These are phyloP conservation scores for Eucalyptus melliodora DNA, from an alignment of 345 rosid species.

Conservation along the genomic window DNA sequence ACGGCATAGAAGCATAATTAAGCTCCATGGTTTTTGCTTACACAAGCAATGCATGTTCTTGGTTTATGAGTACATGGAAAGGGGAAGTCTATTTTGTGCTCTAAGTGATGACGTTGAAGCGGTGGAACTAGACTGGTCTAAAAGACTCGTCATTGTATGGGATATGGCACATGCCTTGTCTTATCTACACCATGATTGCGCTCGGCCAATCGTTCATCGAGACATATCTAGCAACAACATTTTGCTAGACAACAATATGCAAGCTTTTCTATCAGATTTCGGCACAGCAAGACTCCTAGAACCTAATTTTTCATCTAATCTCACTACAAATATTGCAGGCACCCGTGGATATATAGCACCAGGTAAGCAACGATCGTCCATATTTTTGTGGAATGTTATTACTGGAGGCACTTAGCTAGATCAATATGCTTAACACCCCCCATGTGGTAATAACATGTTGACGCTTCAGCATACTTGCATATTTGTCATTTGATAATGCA, in stretches of 20 bases:
- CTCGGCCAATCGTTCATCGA: not conserved
- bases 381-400: not conserved
- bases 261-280: constrained; percentile 2
- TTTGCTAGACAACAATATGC: not conserved
- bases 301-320: not conserved
- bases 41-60: not conserved
- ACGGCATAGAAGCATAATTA: not conserved
- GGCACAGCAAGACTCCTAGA: not conserved
- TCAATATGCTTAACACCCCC: too few species aligned
- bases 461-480: too few species aligned
- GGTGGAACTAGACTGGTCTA: not conserved
- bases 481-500: too few species aligned
- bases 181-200: not conserved
- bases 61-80: not conserved
- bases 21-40: not conserved
- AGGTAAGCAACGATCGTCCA: not conserved
- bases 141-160: not conserved
- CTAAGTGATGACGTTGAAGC: not conserved
- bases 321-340: not conserved
- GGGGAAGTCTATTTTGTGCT: not conserved
- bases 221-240: constrained; percentile 10
- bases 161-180: not conserved
- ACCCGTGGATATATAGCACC: constrained; percentile 6
- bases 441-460: too few species aligned
- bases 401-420: not conserved